Evolutionary conservation across 306 rosid genomes (phyloP).

Genomic region (Rosa rugosa): DNA sequence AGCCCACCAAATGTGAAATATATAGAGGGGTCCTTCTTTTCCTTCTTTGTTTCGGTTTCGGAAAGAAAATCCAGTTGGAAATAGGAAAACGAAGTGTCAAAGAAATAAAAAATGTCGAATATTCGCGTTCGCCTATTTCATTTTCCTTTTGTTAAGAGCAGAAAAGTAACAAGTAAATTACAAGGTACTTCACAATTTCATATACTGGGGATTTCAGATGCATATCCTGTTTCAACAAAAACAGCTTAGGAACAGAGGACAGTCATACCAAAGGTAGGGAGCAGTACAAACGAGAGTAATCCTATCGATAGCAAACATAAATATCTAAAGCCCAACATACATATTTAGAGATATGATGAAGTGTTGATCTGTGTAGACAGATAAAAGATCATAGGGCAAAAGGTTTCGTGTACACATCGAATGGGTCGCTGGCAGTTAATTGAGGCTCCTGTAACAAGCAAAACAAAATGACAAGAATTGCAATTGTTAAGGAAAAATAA

Average conservation of each 20-base stretch:
- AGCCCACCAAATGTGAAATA: constrained; percentile 45
- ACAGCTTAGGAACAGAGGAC: neutral
- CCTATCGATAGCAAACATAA: neutral
- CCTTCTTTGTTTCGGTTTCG: neutral
- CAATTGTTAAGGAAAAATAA: neutral
- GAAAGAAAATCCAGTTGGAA: neutral
- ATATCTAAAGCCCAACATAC: neutral
- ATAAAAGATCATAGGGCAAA: constrained; percentile 56
- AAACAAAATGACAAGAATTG: neutral
- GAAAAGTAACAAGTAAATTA: neutral
- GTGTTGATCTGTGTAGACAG: neutral
- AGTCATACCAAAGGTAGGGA: neutral
- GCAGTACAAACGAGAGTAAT: too few relatives aligned
- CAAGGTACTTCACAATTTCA: neutral
- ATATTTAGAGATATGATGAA: neutral
- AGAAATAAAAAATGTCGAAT: neutral
- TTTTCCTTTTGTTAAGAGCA: neutral
- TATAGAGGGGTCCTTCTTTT: neutral
- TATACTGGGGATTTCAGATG: neutral
- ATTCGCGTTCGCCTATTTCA: neutral
- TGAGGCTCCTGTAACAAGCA: constrained; percentile 82
- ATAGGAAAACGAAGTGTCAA: neutral
- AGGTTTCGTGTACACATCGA: constrained; percentile 76
- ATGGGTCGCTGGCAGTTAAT: constrained; percentile 66
- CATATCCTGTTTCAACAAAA: neutral